Conservation (phyloP, 2,329 filamentous ascomycete species). For the Rutstroemia sp. region DNA sequence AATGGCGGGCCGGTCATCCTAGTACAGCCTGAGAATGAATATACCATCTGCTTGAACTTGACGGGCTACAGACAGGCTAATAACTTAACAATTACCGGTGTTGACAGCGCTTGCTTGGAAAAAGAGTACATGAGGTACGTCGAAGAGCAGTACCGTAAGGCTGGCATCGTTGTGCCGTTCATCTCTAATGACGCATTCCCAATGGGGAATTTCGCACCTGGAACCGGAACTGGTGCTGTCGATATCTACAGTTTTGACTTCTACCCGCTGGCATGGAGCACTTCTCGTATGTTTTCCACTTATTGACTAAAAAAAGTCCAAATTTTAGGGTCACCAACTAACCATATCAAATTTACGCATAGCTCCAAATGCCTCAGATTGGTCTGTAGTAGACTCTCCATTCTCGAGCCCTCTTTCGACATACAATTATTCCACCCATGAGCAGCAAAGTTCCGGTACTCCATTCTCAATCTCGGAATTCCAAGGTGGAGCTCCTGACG, state of each 20-base stretch:
- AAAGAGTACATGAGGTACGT: no score
- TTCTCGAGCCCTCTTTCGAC: conserved; percentile 42
- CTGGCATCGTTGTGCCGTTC: no score
- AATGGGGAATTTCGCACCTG: conserved; percentile 25
- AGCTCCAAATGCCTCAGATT: conserved; percentile 9
- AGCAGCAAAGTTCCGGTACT: conserved; percentile 54
- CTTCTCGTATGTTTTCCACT: conserved; percentile 25
- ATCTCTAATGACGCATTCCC: neutral
- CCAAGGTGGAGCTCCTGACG: conserved; percentile 65
- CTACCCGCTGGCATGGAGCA: conserved; percentile 39
- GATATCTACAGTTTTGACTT: conserved; percentile 34
- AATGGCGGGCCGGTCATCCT: conserved; percentile 75
- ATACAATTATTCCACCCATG: conserved; percentile 45
- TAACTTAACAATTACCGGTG: conserved; percentile 68
- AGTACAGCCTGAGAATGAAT: conserved; percentile 78
- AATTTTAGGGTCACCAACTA: no score
- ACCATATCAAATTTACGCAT: no score
- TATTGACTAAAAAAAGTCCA: no score
- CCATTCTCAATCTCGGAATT: conserved; percentile 57
- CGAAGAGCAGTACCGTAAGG: no score
- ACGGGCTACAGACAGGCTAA: conserved; percentile 36
- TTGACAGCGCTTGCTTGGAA: conserved; percentile 15
- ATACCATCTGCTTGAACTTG: conserved; percentile 40
- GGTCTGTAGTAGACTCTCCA: conserved; percentile 45
- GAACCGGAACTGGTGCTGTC: conserved; percentile 21